Evolutionary conservation across 1,139 yeast genomes (phyloP).

Genomic region (Sugiyamaella grinbergsii): DNA sequence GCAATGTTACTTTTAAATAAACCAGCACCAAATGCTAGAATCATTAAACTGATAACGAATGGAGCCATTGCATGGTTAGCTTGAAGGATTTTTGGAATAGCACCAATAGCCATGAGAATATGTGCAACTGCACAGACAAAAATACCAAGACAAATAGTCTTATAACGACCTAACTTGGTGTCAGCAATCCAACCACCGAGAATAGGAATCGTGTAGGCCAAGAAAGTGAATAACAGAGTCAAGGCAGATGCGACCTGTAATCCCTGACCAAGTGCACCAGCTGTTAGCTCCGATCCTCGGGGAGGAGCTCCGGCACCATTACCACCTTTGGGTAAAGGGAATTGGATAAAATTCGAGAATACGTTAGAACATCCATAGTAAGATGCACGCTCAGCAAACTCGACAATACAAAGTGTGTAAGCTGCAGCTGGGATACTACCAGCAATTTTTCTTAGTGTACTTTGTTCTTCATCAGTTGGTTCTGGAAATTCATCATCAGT

Average conservation of each 20-base stretch:
- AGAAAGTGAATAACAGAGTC: constrained; percentile 70
- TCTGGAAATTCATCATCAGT: constrained; percentile 17
- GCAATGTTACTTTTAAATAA: constrained; percentile 65
- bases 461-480: constrained; percentile 21
- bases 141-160: constrained; percentile 58
- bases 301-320: constrained; percentile 51
- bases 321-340: constrained; percentile 55
- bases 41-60: constrained; percentile 51
- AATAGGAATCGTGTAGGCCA: constrained; percentile 77
- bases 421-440: constrained; percentile 21
- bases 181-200: constrained; percentile 69
- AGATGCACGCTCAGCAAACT: constrained; percentile 60
- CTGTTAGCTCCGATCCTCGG: constrained; percentile 44
- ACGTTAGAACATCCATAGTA: constrained; percentile 67
- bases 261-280: constrained; percentile 60
- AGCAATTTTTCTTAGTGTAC: constrained; percentile 20
- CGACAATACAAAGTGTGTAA: constrained; percentile 22
- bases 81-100: constrained; percentile 56
- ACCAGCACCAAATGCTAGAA: constrained; percentile 66
- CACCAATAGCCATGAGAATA: constrained; percentile 59
- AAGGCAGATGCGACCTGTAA: constrained; percentile 69
- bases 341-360: constrained; percentile 64
- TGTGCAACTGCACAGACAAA: constrained; percentile 58
- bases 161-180: constrained; percentile 61
- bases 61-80: constrained; percentile 47